Percentiles rank a stretch among this genome's conserved stretches.
These are phyloP conservation scores for Xylaria intraflava DNA, from an alignment of 495 filamentous ascomycete genomes.

Conservation along the genomic window DNA sequence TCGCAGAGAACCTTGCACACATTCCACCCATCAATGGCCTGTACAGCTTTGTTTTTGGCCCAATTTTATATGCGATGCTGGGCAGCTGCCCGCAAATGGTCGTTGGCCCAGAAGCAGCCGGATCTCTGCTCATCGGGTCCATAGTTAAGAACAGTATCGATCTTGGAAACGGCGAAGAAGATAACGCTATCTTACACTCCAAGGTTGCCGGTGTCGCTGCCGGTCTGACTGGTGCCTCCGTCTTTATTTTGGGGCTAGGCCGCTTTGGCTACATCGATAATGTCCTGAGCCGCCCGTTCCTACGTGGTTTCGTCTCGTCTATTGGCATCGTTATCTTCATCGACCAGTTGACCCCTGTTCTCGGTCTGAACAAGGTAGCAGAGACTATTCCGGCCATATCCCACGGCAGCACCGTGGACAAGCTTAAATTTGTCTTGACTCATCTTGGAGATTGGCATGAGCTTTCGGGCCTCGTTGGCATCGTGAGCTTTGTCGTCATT, in stretches of 20 bases:
- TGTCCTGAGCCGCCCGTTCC: constrained; percentile 84
- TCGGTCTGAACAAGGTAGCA: constrained; percentile 64
- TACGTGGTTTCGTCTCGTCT: constrained; percentile 92
- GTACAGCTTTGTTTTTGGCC: constrained; percentile 89
- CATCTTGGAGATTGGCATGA: constrained; percentile 59
- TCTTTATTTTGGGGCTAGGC: constrained; percentile 73
- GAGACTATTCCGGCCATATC: constrained; percentile 49
- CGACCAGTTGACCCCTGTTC: constrained; percentile 86
- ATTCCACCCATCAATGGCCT: constrained; percentile 92
- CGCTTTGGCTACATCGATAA: constrained; percentile 93
- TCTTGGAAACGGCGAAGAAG: constrained; percentile 60
- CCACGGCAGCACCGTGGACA: constrained; percentile 80
- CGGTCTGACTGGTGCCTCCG: constrained; percentile 77
- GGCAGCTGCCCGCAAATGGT: constrained; percentile 89
- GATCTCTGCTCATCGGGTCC: constrained; percentile 79
- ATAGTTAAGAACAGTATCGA: constrained; percentile 76
- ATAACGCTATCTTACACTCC: constrained; percentile 64
- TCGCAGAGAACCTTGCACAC: constrained; percentile 90
- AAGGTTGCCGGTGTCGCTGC: constrained; percentile 84
- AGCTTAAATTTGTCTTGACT: constrained; percentile 68
- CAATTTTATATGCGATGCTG: constrained; percentile 79
- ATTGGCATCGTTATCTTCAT: constrained; percentile 94
- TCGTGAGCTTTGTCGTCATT: constrained; percentile 76
- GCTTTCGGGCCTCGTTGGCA: constrained; percentile 68
- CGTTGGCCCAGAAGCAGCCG: constrained; percentile 93